Evolutionary conservation across 306 rosid species (phyloP).

Genomic region (Glycine soja): DNA sequence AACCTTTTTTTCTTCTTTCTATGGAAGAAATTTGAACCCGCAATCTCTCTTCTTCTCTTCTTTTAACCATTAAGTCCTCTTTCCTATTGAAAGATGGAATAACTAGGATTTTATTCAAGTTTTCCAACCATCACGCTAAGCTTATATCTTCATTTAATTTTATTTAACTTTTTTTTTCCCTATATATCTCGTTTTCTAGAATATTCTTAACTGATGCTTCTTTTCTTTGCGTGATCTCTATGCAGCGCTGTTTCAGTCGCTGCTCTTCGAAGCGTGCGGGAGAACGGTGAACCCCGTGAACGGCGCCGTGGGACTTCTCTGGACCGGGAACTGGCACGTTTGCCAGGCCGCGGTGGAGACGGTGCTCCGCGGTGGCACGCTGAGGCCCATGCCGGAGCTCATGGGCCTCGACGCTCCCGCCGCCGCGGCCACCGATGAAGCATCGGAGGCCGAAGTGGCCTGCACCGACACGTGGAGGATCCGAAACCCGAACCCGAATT

Average conservation of each 20-base stretch:
- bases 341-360: slow-evolving; percentile 93
- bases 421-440: slow-evolving; percentile 57
- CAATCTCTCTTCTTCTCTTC: too few relatives aligned
- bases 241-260: slow-evolving; percentile 84
- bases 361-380: slow-evolving; percentile 76
- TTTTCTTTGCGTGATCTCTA: background rate
- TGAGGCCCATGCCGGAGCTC: slow-evolving; percentile 69
- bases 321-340: slow-evolving; percentile 96
- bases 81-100: too few relatives aligned
- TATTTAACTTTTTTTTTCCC: fast-evolving
- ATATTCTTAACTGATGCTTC: background rate
- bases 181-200: background rate
- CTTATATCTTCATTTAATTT: too few relatives aligned
- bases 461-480: slow-evolving; percentile 61
- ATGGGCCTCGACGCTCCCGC: slow-evolving; percentile 43
- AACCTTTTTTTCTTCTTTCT: too few relatives aligned
- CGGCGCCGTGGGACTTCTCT: slow-evolving; percentile 86
- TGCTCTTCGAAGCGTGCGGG: slow-evolving; percentile 89
- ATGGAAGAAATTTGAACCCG: too few relatives aligned
- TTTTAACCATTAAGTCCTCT: too few relatives aligned
- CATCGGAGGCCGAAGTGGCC: slow-evolving; percentile 65
- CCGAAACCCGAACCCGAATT: slow-evolving; percentile 59
- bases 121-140: too few relatives aligned
- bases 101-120: too few relatives aligned
- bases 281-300: slow-evolving; percentile 88